phyloP scores from a whole-genome alignment of 1,139 yeast species.

The Lodderomyces metapsilosis region DNA sequence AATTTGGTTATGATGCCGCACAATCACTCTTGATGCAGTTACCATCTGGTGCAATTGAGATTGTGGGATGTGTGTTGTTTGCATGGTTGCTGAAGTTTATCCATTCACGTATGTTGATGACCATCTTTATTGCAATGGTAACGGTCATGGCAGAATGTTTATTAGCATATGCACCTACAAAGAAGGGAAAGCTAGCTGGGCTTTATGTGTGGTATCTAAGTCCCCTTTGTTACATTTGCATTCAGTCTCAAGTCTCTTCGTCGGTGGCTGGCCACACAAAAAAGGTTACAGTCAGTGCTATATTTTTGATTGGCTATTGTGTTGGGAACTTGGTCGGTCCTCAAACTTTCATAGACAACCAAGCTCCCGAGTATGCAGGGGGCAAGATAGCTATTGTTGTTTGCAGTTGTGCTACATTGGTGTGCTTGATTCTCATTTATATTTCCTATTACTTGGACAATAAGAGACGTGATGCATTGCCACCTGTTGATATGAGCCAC shows the following conservation, averaged over 20 bases:
- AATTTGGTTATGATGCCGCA: constrained; percentile 38
- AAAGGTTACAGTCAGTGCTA: constrained; percentile 58
- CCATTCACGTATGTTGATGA: constrained; percentile 41
- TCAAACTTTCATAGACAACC: constrained; percentile 53
- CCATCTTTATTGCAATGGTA: constrained; percentile 37
- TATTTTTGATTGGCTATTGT: constrained; percentile 60
- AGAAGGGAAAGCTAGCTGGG: constrained; percentile 43
- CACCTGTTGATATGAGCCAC: constrained; percentile 14
- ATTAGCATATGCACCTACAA: constrained; percentile 44
- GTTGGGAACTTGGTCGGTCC: constrained; percentile 73
- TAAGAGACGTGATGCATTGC: constrained; percentile 22
- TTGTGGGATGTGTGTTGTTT: constrained; percentile 49
- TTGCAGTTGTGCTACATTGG: constrained; percentile 25
- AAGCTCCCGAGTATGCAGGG: constrained; percentile 52
- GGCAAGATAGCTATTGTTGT: constrained; percentile 43
- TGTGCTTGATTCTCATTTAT: constrained; percentile 22
- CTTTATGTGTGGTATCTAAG: constrained; percentile 22
- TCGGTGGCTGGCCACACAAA: constrained; percentile 75
- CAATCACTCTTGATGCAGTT: constrained; percentile 32
- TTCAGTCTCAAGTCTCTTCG: constrained; percentile 48
- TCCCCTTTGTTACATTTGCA: constrained; percentile 47
- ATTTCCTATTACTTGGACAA: constrained; percentile 30
- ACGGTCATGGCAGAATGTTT: constrained; percentile 41
- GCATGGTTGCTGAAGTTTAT: constrained; percentile 22
- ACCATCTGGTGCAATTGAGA: constrained; percentile 39